Conservation (phyloP, 352 stramenopile species). For the Pythium monospermum region DNA sequence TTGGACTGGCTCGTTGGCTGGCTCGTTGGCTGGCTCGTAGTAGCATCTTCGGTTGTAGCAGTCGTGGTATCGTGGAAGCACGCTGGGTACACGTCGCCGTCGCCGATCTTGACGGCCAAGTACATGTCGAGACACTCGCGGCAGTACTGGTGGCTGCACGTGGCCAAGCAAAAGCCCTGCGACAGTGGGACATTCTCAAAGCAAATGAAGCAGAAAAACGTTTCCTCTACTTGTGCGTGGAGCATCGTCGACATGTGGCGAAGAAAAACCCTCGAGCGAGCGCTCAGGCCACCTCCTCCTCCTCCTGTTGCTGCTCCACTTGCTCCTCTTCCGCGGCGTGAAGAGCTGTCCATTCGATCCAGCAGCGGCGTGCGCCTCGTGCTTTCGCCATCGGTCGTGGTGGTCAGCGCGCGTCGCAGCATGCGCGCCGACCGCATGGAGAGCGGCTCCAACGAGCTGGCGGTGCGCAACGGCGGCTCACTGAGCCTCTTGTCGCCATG, state of each 20-base stretch:
- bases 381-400: conserved; percentile 7
- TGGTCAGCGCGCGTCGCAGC: conserved; percentile 9
- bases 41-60: neutral
- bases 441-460: conserved; percentile 5
- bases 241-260: conserved; percentile 9
- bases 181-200: conserved; percentile 50
- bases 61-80: conserved; percentile 51
- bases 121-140: conserved; percentile 44
- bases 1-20: too few relatives aligned
- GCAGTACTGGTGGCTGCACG: conserved; percentile 68
- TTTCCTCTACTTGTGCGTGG: conserved; percentile 33
- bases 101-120: conserved; percentile 60
- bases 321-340: conserved; percentile 2
- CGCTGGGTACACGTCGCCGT: conserved; percentile 62
- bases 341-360: conserved; percentile 1
- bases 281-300: neutral
- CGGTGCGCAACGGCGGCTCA: conserved; percentile 1
- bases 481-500: conserved; percentile 7
- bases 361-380: conserved; percentile 6
- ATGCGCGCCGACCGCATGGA: neutral
- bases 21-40: too few relatives aligned
- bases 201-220: conserved; percentile 75
- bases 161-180: conserved; percentile 31
- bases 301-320: too few relatives aligned
- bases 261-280: conserved; percentile 5